Percentiles rank a stretch among this genome's conserved stretches.
Evolutionary conservation across 805 yeast species (phyloP).

Genomic region (Candida nemodendra): DNA sequence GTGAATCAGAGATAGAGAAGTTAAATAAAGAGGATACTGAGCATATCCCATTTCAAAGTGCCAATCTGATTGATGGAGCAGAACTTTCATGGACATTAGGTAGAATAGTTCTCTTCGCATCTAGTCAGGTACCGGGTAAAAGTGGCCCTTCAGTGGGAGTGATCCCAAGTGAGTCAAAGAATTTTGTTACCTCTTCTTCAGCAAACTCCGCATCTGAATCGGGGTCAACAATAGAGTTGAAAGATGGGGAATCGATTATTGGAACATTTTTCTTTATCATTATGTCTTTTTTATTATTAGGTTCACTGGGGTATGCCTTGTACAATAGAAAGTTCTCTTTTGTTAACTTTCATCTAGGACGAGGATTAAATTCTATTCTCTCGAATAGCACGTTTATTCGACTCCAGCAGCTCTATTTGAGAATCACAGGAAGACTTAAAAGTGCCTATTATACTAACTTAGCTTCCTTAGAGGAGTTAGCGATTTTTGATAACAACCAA

Average conservation of each 20-base stretch:
- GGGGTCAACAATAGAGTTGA: background rate
- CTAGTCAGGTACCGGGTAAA: constrained; percentile 52
- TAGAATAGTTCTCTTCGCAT: constrained; percentile 76
- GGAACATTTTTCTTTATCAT: constrained; percentile 11
- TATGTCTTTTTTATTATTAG: constrained; percentile 16
- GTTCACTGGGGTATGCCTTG: constrained; percentile 9
- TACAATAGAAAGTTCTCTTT: constrained; percentile 9
- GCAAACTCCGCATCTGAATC: background rate
- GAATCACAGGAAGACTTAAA: constrained; percentile 6
- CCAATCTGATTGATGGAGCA: constrained; percentile 73
- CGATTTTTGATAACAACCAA: constrained; percentile 12
- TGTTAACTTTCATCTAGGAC: constrained; percentile 1
- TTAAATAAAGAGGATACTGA: constrained; percentile 25
- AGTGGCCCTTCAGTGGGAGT: constrained; percentile 34
- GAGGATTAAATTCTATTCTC: constrained; percentile 2
- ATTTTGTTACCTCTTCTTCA: constrained; percentile 3
- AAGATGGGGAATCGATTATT: constrained; percentile 7
- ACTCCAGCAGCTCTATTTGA: constrained; percentile 12
- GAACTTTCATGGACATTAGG: constrained; percentile 97
- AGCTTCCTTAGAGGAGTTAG: constrained; percentile 15
- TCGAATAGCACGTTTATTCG: constrained; percentile 4
- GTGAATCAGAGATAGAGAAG: constrained; percentile 25
- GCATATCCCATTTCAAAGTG: constrained; percentile 75
- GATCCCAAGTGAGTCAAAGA: constrained; percentile 35
- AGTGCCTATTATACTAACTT: constrained; percentile 14